Evolutionary conservation across 768 basidiomycete species (phyloP), one percentile per base, ranked within the genome.

Genomic region (Collybia nuda): DNA sequence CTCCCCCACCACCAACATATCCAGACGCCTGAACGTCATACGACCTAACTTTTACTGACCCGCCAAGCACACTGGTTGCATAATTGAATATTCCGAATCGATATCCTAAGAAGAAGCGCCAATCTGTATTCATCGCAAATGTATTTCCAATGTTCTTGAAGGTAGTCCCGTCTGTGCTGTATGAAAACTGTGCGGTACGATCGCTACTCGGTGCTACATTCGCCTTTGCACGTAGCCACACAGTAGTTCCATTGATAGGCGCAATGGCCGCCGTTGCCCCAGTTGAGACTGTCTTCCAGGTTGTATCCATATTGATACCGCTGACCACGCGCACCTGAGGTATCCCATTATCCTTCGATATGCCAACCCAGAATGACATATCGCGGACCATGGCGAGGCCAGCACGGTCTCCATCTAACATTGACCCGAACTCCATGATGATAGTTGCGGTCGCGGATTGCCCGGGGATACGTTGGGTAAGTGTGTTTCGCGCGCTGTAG

Each of bases 301-400:
- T 59, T 3, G 43, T 49, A 32, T 40, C 52, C 56, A 59, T 59
- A 19, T 53, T 50, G 43, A 59, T 51, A 17, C 42, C 46, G 43
- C 54, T 55, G 12, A 60, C 58, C 28, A 60, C 51, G 6, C 43
- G 23, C 18, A 60, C 40, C 1, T 43, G 26, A 14, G 37, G 41
- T 17, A 26, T 44, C 21, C 28, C 48, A 41, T 50, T 45, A 24
- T 40, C 47, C 32, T 51, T 54, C 41, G 50, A 46, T 17, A 57
- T 49, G 23, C 58, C 55, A 22, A 59, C 50, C 39, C 50, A 59
- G 9, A 51, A 50, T 6, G 53, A 52, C n/a, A 44, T 24, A 28
- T 57, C 58, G 21, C 56, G 48, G 51, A 60, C 55, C n/a, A 60
- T 35, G 9, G 53, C 56, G 4, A 60, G 56, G 36, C 56, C 56